Base-by-base conservation (phyloP, 257 asterid species). In the Anisodus acutangulus region DNA sequence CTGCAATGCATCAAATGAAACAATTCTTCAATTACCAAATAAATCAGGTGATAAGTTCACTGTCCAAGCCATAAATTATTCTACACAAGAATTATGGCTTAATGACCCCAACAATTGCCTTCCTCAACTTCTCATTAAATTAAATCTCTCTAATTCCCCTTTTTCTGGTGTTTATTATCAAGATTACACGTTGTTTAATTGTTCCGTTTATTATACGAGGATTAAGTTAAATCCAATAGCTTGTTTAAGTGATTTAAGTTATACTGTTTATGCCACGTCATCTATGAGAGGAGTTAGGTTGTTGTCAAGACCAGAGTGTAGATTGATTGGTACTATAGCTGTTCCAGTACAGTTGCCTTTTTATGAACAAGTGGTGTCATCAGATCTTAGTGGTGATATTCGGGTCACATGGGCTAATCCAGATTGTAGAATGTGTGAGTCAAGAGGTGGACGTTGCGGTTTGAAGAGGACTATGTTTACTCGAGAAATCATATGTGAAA, bases 71-170 rank as follows among this genome's bases (percentile, higher is more conserved):
- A 87, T 93, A 22, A 90, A 90, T 78, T 93, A 91, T 58, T 74
- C 55, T 57, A 49, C 55, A 8, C 95, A 93, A 62, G 87, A 81
- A 83, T 60, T 93, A 80, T 88, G 88, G 91, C 90, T 93, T 10
- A 91, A 88, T 79, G 97, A 93, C 79, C 95, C 92, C 3, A 55
- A 80, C 0, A 16, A 85, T 78, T 93, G 97, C 85, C 92, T 90
- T 78, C 93, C 94, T 10, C 82, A 37, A n/a, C 91, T 90, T 11
- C 93, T 93, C 45, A 86, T 91, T 4, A 64, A 54, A 0, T 57
- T 93, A 9, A 93, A 93, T 86, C 85, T 93, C 4, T 87, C 95
- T 8, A 88, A 88, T 12, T 90, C 95, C 3, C 97, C 94, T 0
- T 91, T 93, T 37, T 4, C 74, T 0, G 94, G 86, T 0, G 63